Conservation (phyloP, 2,329 filamentous ascomycete genomes). For the Fusarium torreyae region DNA sequence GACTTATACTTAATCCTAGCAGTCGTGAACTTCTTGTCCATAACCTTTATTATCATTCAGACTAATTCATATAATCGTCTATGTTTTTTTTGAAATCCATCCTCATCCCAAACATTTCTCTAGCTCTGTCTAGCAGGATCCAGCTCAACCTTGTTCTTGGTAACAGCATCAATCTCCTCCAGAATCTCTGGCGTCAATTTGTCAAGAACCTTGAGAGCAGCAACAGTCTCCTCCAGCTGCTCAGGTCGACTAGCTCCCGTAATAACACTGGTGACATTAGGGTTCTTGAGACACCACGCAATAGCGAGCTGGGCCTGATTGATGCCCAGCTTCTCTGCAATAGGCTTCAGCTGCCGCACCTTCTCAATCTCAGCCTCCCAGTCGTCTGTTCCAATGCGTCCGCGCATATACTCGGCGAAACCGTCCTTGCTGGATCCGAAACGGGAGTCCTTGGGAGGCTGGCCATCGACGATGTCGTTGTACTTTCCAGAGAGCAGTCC, state of each 20-base stretch:
- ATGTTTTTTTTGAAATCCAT: background rate
- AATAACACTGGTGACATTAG: slow-evolving; percentile 68
- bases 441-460: slow-evolving; percentile 69
- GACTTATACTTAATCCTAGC: no score
- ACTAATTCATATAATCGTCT: no score
- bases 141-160: slow-evolving; percentile 50
- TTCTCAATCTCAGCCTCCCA: slow-evolving; percentile 66
- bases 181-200: slow-evolving; percentile 66
- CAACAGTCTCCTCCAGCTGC: slow-evolving; percentile 67
- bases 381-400: slow-evolving; percentile 62
- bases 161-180: slow-evolving; percentile 65
- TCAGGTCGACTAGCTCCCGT: slow-evolving; percentile 66
- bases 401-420: slow-evolving; percentile 70
- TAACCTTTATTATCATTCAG: no score
- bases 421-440: slow-evolving; percentile 71
- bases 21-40: no score
- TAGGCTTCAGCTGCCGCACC: slow-evolving; percentile 60
- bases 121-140: slow-evolving; percentile 48
- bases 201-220: slow-evolving; percentile 61
- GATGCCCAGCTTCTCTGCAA: slow-evolving; percentile 72
- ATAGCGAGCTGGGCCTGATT: slow-evolving; percentile 66
- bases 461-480: slow-evolving; percentile 66
- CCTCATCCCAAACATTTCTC: background rate
- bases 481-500: slow-evolving; percentile 78
- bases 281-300: slow-evolving; percentile 69